Conservation (phyloP, 2,329 filamentous ascomycete species). For the Helicocarpus griseus region DNA sequence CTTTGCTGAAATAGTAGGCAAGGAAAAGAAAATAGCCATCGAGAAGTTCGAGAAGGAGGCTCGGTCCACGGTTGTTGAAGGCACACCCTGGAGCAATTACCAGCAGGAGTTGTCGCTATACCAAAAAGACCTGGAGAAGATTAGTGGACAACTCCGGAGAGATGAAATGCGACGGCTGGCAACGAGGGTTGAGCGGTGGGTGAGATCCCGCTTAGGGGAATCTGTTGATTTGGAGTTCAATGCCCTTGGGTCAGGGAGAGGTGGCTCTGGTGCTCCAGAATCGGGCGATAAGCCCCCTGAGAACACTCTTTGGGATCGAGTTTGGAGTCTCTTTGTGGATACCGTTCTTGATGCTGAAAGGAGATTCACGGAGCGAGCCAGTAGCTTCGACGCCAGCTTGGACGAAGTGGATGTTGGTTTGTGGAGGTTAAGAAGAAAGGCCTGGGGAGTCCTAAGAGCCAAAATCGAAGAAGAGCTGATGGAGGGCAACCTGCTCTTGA, state of each 20-base stretch:
- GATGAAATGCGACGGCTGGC: conserved; percentile 94
- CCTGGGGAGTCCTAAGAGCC: conserved; percentile 79
- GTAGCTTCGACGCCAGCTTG: conserved; percentile 83
- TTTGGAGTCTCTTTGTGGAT: conserved; percentile 77
- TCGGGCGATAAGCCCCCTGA: conserved; percentile 65
- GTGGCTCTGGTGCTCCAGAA: conserved; percentile 71
- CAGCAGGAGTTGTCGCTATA: conserved; percentile 69
- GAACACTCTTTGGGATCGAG: conserved; percentile 87
- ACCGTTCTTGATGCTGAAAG: conserved; percentile 78
- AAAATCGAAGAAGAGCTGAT: conserved; percentile 96
- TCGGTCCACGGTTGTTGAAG: conserved; percentile 63
- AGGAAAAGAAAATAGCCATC: conserved; percentile 68
- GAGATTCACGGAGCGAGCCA: conserved; percentile 77
- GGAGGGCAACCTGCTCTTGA: conserved; percentile 91
- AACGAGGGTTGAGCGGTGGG: conserved; percentile 86
- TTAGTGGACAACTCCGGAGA: conserved; percentile 72
- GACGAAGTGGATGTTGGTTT: conserved; percentile 88
- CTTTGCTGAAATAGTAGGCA: conserved; percentile 84
- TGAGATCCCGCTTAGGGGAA: conserved; percentile 76
- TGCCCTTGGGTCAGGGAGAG: conserved; percentile 80
- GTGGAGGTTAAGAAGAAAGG: conserved; percentile 87
- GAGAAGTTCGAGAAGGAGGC: conserved; percentile 68
- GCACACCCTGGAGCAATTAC: conserved; percentile 81
- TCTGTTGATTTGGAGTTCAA: conserved; percentile 91
- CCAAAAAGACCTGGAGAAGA: conserved; percentile 82